Conservation (phyloP, 2,329 filamentous ascomycete species). For the Colletotrichum cereale region DNA sequence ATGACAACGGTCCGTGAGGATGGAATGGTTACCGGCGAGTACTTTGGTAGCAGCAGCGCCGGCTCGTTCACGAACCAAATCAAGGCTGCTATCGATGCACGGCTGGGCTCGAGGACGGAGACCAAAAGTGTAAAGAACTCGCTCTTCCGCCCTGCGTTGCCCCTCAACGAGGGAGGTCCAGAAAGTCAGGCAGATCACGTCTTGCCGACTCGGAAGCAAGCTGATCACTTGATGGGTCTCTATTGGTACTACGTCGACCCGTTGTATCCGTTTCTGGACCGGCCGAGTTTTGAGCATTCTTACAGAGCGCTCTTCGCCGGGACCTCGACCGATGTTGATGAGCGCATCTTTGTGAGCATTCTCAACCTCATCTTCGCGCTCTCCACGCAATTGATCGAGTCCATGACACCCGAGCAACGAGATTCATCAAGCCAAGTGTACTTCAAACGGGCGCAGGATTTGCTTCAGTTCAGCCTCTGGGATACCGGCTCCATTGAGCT, state of each 20-base stretch:
- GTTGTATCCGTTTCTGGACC: slow-evolving; percentile 60
- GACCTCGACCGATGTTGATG: slow-evolving; percentile 51
- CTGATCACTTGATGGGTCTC: slow-evolving; percentile 57
- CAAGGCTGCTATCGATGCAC: slow-evolving; percentile 55
- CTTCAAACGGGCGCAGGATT: slow-evolving; percentile 56
- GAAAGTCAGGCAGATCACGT: slow-evolving; percentile 49
- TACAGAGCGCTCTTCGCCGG: slow-evolving; percentile 58
- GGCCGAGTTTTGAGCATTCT: slow-evolving; percentile 49
- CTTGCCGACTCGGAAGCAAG: slow-evolving; percentile 58
- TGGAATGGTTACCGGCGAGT: slow-evolving; percentile 54
- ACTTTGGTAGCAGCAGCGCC: slow-evolving; percentile 61
- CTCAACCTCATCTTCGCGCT: slow-evolving; percentile 62
- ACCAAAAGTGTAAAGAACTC: background rate
- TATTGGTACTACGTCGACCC: slow-evolving; percentile 63
- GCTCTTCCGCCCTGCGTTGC: slow-evolving; percentile 43
- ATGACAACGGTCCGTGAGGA: slow-evolving; percentile 61
- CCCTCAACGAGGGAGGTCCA: background rate
- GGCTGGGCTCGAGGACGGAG: slow-evolving; percentile 41
- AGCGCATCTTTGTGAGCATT: slow-evolving; percentile 57
- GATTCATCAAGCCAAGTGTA: slow-evolving; percentile 56
- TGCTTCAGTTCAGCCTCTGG: slow-evolving; percentile 58
- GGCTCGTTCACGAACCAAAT: slow-evolving; percentile 62
- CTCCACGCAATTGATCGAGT: slow-evolving; percentile 58
- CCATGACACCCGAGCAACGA: slow-evolving; percentile 53
- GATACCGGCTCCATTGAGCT: slow-evolving; percentile 57